Base-by-base conservation (phyloP, 306 rosid species). In the Prinsepia uniflora region DNA sequence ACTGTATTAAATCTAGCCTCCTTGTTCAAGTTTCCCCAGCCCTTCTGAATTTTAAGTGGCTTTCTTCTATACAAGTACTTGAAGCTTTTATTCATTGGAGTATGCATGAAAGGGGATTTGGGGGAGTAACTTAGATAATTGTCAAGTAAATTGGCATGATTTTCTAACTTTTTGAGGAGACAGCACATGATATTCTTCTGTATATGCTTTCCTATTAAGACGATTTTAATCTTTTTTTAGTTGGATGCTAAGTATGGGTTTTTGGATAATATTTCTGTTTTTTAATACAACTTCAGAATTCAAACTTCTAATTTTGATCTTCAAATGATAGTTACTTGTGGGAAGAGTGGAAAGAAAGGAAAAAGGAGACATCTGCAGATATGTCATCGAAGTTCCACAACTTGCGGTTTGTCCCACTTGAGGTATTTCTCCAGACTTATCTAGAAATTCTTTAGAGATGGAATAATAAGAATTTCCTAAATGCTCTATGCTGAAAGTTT, bases 281-380 rank as follows among this genome's bases (percentile, higher is more conserved):
- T 49, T 67, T 52, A 39, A 24, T 69, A 36, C 40, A 53, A 53
- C 64, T 70, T 68, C 44, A n/a, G n/a, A 69, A 69, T 43, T 65
- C 47, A 24, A 71, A 72, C 30, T 72, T 15, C 34, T 47, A 40
- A 49, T n/a, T 72, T 71, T 59, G 52, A 71, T 73, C 24, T 72
- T 73, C 44, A 76, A 64, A 71, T 79, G 67, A 36, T 84, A 92
- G 98, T 81, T 92, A 92, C 78, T 80, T 92, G 83, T 86, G 86
- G 86, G 96, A 92, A 85, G 98, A 92, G 80, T 90, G 98, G 98
- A 92, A 88, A 81, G 98, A 92, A 81, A 88, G 89, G 70, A 88
- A 79, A 49, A 83, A 78, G 80, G 92, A 83, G 81, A 55, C 87
- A 58, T 57, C 63, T 30, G 87, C 85, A 65, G 97, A 89, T 49